Evolutionary conservation across 148 eudicot genomes (phyloP).

Genomic region (Camellia lanceoleosa): DNA sequence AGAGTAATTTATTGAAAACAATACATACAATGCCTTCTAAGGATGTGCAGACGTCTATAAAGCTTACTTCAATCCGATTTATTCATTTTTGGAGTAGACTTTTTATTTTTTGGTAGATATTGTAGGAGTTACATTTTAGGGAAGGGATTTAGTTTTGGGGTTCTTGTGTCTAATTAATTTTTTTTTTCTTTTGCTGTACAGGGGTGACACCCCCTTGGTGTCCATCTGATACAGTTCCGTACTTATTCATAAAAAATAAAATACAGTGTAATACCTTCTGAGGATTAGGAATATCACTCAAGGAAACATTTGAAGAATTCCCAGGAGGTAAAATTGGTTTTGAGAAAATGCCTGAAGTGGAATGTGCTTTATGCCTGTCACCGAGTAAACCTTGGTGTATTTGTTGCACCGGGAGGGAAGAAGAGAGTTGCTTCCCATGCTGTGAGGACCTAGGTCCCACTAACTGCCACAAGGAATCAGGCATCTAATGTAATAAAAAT

Average conservation of each 20-base stretch:
- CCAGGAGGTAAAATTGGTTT: conserved; percentile 4
- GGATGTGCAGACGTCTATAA: neutral
- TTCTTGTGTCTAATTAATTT: no score
- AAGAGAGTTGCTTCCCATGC: conserved; percentile 5
- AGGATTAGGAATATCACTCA: neutral
- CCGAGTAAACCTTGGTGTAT: neutral
- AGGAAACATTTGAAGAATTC: conserved; percentile 2
- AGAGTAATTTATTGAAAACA: neutral
- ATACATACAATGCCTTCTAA: neutral
- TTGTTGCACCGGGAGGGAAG: conserved; percentile 5
- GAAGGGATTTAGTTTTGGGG: no score
- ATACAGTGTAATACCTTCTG: neutral
- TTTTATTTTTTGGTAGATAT: no score
- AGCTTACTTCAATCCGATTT: no score
- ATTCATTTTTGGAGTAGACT: no score
- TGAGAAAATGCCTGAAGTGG: neutral
- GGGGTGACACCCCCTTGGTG: no score
- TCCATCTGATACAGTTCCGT: no score
- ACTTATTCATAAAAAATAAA: no score
- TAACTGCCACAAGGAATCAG: conserved; percentile 1
- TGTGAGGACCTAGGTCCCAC: conserved; percentile 1
- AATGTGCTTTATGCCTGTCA: conserved; percentile 2
- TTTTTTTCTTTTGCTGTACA: no score
- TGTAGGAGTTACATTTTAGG: no score
- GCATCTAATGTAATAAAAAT: neutral